A percentile compares a stretch with the other conserved stretches of the same genome.
Conservation (phyloP, 2,329 filamentous ascomycete genomes). For the Shiraia bambusicola region DNA sequence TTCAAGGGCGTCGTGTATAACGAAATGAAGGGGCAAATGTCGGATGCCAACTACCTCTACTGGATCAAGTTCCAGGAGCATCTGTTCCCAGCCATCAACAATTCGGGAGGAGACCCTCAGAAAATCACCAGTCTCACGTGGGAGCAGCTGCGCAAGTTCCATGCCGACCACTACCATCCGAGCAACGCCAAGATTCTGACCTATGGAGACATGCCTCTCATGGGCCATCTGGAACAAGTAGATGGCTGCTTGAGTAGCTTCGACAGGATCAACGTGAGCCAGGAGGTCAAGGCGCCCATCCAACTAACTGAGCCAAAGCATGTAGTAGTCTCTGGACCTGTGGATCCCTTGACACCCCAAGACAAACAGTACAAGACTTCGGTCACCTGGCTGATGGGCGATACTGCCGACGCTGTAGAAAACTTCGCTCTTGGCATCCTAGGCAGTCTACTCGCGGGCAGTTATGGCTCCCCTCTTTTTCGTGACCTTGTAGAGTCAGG, state of each 20-base stretch:
- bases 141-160: conserved; percentile 83
- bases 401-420: conserved; percentile 79
- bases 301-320: conserved; percentile 67
- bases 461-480: conserved; percentile 93
- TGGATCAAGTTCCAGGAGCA: conserved; percentile 95
- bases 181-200: conserved; percentile 96
- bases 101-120: conserved; percentile 93
- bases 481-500: conserved; percentile 84
- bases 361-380: conserved; percentile 94
- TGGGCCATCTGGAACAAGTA: conserved; percentile 77
- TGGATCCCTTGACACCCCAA: conserved; percentile 81
- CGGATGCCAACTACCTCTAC: conserved; percentile 92
- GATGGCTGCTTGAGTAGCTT: conserved; percentile 74
- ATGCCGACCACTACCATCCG: conserved; percentile 91
- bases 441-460: conserved; percentile 83
- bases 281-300: conserved; percentile 74
- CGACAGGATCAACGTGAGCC: conserved; percentile 67
- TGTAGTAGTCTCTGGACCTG: conserved; percentile 74
- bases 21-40: conserved; percentile 99
- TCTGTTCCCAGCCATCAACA: conserved; percentile 91
- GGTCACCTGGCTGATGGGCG: conserved; percentile 85
- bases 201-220: conserved; percentile 88
- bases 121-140: conserved; percentile 96
- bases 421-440: conserved; percentile 84
- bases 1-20: conserved; percentile 99